These are phyloP conservation scores for Ajuga reptans DNA, from an alignment of 305 asterid genomes.

Conservation along the genomic window DNA sequence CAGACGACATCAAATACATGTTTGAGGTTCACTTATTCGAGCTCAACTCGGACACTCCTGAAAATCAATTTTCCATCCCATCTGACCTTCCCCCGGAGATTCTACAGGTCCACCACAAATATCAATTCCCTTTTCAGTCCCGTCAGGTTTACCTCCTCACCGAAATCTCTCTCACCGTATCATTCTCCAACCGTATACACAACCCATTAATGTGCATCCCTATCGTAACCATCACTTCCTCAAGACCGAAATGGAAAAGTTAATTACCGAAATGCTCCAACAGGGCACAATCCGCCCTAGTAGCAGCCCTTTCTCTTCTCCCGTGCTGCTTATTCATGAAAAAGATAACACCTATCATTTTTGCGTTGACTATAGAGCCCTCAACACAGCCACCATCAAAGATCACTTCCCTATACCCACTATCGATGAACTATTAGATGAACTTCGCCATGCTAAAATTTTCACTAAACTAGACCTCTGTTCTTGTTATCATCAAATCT, in stretches of 20 bases:
- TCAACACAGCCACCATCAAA: neutral
- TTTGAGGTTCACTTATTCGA: too few relatives aligned
- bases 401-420: neutral
- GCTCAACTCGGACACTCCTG: too few relatives aligned
- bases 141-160: neutral
- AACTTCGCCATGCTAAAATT: neutral
- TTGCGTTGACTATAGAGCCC: neutral
- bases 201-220: neutral
- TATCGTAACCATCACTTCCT: neutral
- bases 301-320: neutral
- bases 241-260: neutral
- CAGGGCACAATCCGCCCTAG: neutral
- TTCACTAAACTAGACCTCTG: neutral
- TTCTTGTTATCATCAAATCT: neutral
- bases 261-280: neutral
- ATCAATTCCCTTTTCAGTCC: neutral
- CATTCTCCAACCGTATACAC: too few relatives aligned
- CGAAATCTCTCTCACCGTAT: neutral
- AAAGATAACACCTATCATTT: neutral
- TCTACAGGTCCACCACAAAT: too few relatives aligned
- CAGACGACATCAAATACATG: too few relatives aligned
- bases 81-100: too few relatives aligned
- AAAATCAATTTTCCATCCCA: too few relatives aligned
- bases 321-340: neutral
- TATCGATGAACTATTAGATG: neutral